Conservation (phyloP, 177 flowering plant species). For the Vitis hybrid region DNA sequence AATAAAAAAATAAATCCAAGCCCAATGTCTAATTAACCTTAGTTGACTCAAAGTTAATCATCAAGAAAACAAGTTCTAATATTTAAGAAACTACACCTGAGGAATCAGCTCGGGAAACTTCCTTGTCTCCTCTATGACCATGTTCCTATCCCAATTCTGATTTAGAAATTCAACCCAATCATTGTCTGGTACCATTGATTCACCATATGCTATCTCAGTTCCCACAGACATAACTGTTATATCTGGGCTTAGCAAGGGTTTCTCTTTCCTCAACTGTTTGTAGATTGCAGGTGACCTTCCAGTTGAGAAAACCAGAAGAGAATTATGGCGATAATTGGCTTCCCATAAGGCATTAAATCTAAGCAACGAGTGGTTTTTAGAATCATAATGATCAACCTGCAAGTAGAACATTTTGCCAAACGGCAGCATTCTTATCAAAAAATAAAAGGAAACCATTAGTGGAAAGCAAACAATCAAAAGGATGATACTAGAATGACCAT, state of each 20-base stretch:
- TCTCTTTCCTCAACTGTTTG: slow-evolving; percentile 61
- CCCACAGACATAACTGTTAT: slow-evolving; percentile 87
- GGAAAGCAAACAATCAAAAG: not conserved
- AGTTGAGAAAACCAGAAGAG: slow-evolving; percentile 81
- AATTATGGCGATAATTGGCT: slow-evolving; percentile 66
- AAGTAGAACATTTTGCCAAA: not conserved
- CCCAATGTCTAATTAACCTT: too few species aligned
- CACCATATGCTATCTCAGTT: slow-evolving; percentile 82
- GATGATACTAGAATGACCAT: not conserved
- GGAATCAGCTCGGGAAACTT: slow-evolving; percentile 66
- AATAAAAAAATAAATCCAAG: too few species aligned
- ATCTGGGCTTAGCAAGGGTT: slow-evolving; percentile 85
- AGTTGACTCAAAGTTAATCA: too few species aligned
- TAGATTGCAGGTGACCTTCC: slow-evolving; percentile 73
- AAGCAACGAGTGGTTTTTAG: slow-evolving; percentile 57
- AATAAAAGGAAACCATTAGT: not conserved
- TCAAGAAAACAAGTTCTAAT: not conserved
- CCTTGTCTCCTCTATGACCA: slow-evolving; percentile 67
- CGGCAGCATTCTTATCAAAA: not conserved
- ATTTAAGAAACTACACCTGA: slow-evolving; percentile 41
- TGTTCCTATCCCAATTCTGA: slow-evolving; percentile 63
- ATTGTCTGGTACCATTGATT: slow-evolving; percentile 65
- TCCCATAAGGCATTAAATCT: slow-evolving; percentile 92
- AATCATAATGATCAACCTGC: slow-evolving; percentile 85
- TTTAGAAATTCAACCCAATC: slow-evolving; percentile 65